Evolutionary conservation across 1,284 basidiomycete species (phyloP).

Genomic region (Tilletiaria anomala): DNA sequence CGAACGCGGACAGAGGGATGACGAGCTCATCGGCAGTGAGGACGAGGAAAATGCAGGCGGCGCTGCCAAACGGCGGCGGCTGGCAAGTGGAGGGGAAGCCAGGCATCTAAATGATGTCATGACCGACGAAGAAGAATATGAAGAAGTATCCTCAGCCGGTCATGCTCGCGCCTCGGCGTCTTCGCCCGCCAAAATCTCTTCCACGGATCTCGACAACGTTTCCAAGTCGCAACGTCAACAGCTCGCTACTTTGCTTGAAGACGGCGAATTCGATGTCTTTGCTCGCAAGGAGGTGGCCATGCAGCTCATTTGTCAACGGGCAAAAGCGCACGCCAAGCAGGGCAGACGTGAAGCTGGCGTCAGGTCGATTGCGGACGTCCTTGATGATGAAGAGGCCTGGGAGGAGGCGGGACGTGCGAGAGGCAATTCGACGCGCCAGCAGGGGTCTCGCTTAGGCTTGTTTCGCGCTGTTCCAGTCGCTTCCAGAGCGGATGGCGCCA

Average conservation of each 20-base stretch:
- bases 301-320: not conserved
- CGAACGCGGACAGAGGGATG: slow-evolving; percentile 9
- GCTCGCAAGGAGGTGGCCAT: not conserved
- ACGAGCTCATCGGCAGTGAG: not conserved
- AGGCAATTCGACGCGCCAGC: too few species aligned
- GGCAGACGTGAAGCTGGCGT: not conserved
- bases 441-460: too few species aligned
- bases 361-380: not conserved
- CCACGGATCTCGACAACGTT: too few species aligned
- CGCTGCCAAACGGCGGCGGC: not conserved
- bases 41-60: not conserved
- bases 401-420: too few species aligned
- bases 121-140: not conserved
- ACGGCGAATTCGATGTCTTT: too few species aligned
- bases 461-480: too few species aligned
- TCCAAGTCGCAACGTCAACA: too few species aligned
- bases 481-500: too few species aligned
- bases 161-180: not conserved
- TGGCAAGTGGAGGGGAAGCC: not conserved
- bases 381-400: not conserved
- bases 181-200: too few species aligned
- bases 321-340: not conserved
- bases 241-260: too few species aligned
- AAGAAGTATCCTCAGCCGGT: not conserved
- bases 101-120: too few species aligned